Base-by-base conservation (phyloP, 768 basidiomycete species). In the Suillus americanus region DNA sequence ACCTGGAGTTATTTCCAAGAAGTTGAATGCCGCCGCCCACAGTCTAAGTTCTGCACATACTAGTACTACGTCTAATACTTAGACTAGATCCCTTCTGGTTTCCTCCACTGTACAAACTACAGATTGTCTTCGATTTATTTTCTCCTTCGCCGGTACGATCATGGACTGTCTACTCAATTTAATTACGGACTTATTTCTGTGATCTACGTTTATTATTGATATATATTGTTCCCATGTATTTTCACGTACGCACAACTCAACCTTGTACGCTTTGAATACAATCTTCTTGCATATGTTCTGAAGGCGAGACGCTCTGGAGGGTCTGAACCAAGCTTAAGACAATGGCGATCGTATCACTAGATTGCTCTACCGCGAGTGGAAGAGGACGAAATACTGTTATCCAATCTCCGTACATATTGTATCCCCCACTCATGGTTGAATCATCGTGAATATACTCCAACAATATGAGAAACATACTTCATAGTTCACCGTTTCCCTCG, bases 401-500 rank as follows among this genome's bases (percentile, higher is more conserved):
- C 51, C 51, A 8, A 53, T 25, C 23, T 16, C 48, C 25, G 4
- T 50, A 50, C 50, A 50, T 16, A 28, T 50, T 8, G 25, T 50
- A 25, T 16, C 25, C 13, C n/a, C n/a, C n/a, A 23, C 35, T 23
- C 54, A 8, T 5, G 54, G 35, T 35, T 28, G 14, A 30, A 50
- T 50, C 50, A 50, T 25, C 14, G 23, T 50, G 25, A 50, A 50
- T 25, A 25, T 9, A 30, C 28, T 25, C 14, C 33, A 35, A 35
- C 12, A 35, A 35, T 9, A 10, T n/a, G 55, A 38, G 55, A 57
- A 37, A 60, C 48, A 38, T 35, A 33, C 57, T 23, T 23, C 55
- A 57, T 71, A 65, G 7, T 40, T 70, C 73, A 87, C 69, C 82
- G 79, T 69, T 85, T 85, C 53, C 80, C 76, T 70, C 79, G 78